Evolutionary conservation across 1,284 basidiomycete species (phyloP).

Genomic region (Leccinum pachyderme): DNA sequence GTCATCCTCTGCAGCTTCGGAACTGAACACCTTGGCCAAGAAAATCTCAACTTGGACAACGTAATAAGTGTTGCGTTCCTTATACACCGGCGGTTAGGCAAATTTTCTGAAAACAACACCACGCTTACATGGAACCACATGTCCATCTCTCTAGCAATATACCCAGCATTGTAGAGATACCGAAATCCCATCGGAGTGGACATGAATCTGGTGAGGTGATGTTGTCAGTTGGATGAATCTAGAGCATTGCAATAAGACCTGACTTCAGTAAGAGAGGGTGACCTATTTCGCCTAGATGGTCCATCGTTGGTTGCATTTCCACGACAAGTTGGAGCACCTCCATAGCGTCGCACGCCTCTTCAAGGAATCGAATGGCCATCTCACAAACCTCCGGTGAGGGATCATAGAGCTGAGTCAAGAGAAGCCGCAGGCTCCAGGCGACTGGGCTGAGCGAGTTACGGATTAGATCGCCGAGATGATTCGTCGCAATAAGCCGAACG

Average conservation of each 20-base stretch:
- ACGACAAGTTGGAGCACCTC: conserved; percentile 89
- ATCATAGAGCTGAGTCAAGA: conserved; percentile 96
- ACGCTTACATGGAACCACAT: conserved; percentile 85
- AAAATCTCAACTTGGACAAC: conserved; percentile 87
- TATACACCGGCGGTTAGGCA: conserved; percentile 9
- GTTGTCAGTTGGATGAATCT: conserved; percentile 16
- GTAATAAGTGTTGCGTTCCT: conserved; percentile 88
- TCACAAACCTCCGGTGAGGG: conserved; percentile 87
- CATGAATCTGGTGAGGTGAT: conserved; percentile 68
- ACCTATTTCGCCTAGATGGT: conserved; percentile 92
- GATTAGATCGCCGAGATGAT: conserved; percentile 81
- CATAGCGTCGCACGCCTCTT: conserved; percentile 85
- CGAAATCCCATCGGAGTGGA: conserved; percentile 91
- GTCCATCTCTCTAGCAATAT: conserved; percentile 94
- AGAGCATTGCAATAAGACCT: conserved; percentile 24
- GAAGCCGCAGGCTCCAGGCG: conserved; percentile 84
- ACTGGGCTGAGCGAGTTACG: conserved; percentile 61
- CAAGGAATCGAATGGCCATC: conserved; percentile 84
- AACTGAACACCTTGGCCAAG: conserved; percentile 72
- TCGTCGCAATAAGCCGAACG: conserved; percentile 86
- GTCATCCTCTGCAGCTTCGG: conserved; percentile 57
- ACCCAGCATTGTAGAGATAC: conserved; percentile 88
- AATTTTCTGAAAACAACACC: background rate
- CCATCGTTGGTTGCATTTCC: conserved; percentile 90
- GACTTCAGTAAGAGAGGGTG: conserved; percentile 87